Conservation (phyloP, 2,329 filamentous ascomycete species). For the Dactylonectria estremocensis region DNA sequence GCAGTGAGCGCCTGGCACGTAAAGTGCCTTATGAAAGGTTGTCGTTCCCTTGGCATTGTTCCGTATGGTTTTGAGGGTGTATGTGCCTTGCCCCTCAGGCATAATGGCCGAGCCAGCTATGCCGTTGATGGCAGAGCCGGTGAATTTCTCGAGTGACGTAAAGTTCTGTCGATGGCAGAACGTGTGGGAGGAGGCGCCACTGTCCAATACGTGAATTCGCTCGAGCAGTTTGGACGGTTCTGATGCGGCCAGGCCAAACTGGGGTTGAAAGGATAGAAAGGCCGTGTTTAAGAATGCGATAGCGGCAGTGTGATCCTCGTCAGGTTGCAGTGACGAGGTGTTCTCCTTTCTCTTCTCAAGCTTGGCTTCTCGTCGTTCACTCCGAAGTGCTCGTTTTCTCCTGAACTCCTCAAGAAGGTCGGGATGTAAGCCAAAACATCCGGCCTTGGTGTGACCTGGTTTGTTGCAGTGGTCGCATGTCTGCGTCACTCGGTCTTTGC, state of each 20-base stretch:
- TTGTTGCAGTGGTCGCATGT: slow-evolving; percentile 6
- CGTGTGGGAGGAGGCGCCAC: neutral
- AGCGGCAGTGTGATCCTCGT: slow-evolving; percentile 7
- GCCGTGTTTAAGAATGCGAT: slow-evolving; percentile 6
- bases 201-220: slow-evolving; percentile 4
- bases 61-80: no score
- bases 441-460: slow-evolving; percentile 6
- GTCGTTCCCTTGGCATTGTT: no score
- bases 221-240: neutral
- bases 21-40: no score
- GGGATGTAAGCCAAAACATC: slow-evolving; percentile 5
- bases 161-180: no score
- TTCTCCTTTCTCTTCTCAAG: slow-evolving; percentile 6
- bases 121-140: no score
- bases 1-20: no score
- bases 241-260: slow-evolving; percentile 6
- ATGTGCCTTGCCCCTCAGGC: no score
- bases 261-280: slow-evolving; percentile 4
- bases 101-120: no score
- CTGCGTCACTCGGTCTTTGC: slow-evolving; percentile 3
- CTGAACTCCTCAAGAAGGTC: slow-evolving; percentile 6
- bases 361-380: slow-evolving; percentile 3
- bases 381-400: slow-evolving; percentile 8
- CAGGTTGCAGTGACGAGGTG: slow-evolving; percentile 1
- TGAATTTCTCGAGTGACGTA: no score